Evolutionary conservation across 2,329 filamentous ascomycete species (phyloP), one percentile per base, ranked within the genome.

Genomic region (Botryotinia globosa): DNA sequence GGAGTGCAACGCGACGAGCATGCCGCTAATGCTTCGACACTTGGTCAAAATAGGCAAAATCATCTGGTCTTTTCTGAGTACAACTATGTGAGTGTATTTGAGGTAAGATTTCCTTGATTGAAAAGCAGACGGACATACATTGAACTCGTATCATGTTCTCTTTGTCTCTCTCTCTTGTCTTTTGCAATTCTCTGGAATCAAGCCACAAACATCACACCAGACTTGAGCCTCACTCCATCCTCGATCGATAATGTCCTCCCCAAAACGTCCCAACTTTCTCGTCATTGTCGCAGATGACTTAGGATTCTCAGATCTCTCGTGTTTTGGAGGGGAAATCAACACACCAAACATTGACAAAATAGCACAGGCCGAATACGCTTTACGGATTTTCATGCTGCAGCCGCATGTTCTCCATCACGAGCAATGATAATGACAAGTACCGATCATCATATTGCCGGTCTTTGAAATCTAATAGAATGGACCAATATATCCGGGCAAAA

Each of bases 391-490:
- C 87, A 89, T 76, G 85, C 87, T 0, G 87, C 88, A 0, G 86
- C 87, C 34, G 86, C 87, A 74, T 89, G 87, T 44, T 63, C 25
- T 3, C 37, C n/a, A 18, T 61, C 67, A 34, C 54, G 12, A 56
- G 66, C 87, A 63, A 89, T 89, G 87, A 84, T 89, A 71, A 85
- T 89, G 82, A 87, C 86, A 1, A 87, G 87, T 3, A 88, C 86
- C 5, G 85, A 87, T 75, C 83, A 87, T 75, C 85, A 85, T 74
- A 85, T 85, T 73, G 83, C 83, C 16, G 82, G 86, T 5, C 80
- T 88, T 1, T 54, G 54, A 18, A 69, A 69, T 42, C 3, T n/a
- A 6, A 61, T 69, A 73, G 85, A 87, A 54, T 75, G 72, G 74
- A 76, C 76, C 16, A 76, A 75, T 56, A 74, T 74, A 16, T 76